Conservation (phyloP, 208 protist genomes). For the Leishmania guyanensis region DNA sequence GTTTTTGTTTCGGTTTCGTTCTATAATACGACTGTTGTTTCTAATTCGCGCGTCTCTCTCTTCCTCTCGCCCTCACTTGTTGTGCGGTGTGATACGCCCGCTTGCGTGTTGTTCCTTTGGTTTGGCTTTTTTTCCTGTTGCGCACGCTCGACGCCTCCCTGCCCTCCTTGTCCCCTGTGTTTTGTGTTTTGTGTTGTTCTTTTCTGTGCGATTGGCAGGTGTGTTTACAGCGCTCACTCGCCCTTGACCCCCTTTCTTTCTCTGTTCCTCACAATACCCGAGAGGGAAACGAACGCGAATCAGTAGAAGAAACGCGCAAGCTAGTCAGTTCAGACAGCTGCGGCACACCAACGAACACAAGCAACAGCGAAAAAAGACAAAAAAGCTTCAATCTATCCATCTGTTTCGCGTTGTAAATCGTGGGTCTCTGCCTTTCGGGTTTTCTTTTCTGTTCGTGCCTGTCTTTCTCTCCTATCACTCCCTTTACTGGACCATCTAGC, state of each 20-base stretch:
- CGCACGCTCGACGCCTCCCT: neutral
- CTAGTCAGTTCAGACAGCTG: neutral
- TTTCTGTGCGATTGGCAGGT: slow-evolving; percentile 1
- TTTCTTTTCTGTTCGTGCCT: neutral
- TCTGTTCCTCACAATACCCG: neutral
- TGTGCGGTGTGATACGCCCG: neutral
- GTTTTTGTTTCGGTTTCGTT: neutral
- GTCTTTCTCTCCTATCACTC: neutral
- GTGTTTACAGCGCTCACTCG: neutral
- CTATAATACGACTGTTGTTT: neutral
- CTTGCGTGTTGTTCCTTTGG: neutral
- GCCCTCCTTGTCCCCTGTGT: neutral
- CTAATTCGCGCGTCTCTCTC: neutral
- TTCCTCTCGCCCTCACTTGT: neutral
- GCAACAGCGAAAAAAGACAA: slow-evolving; percentile 4
- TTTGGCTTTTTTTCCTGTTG: neutral
- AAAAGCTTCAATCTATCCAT: neutral
- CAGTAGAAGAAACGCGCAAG: neutral
- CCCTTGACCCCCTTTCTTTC: neutral
- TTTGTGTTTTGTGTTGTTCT: neutral
- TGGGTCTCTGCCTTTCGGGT: slow-evolving; percentile 1
- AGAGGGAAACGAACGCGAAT: neutral
- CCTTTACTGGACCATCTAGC: neutral
- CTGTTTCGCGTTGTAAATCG: neutral
- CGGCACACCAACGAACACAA: slow-evolving; percentile 7